A percentile compares a stretch with the other conserved stretches of the same genome.
These are phyloP conservation scores for Cryphonectria parasitica DNA, from an alignment of 2,329 filamentous ascomycete species.

Conservation along the genomic window DNA sequence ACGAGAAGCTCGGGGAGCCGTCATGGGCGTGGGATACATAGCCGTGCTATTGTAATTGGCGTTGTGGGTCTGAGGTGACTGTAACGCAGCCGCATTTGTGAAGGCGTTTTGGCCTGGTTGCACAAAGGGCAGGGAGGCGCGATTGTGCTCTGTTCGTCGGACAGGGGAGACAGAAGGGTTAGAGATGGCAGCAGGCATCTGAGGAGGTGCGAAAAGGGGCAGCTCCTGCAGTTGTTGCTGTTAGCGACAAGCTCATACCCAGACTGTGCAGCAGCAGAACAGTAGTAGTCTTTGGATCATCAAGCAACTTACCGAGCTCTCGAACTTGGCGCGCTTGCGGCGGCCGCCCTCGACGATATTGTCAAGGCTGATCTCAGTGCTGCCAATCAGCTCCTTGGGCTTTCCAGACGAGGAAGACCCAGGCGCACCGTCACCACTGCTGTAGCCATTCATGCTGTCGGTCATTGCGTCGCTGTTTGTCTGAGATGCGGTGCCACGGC, in stretches of 20 bases:
- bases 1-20: slow-evolving; percentile 68
- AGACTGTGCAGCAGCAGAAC: not conserved
- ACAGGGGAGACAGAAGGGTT: slow-evolving; percentile 95
- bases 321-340: slow-evolving; percentile 91
- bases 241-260: slow-evolving; percentile 19
- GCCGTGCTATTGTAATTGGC: slow-evolving; percentile 56
- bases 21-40: slow-evolving; percentile 65
- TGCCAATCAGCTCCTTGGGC: slow-evolving; percentile 79
- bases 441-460: slow-evolving; percentile 76
- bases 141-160: slow-evolving; percentile 74
- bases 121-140: slow-evolving; percentile 75
- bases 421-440: slow-evolving; percentile 82
- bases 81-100: slow-evolving; percentile 74
- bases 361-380: slow-evolving; percentile 95
- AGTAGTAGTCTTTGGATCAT: not conserved
- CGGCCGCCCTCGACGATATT: slow-evolving; percentile 98
- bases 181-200: slow-evolving; percentile 93
- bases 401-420: slow-evolving; percentile 77
- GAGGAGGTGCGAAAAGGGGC: slow-evolving; percentile 90
- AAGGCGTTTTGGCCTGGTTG: slow-evolving; percentile 80
- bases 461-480: slow-evolving; percentile 62
- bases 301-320: slow-evolving; percentile 83
- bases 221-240: slow-evolving; percentile 69
- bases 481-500: slow-evolving; percentile 53
- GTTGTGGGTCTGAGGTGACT: slow-evolving; percentile 79